Base-by-base conservation (phyloP, 306 rosid species). In the Abrus precatorius region DNA sequence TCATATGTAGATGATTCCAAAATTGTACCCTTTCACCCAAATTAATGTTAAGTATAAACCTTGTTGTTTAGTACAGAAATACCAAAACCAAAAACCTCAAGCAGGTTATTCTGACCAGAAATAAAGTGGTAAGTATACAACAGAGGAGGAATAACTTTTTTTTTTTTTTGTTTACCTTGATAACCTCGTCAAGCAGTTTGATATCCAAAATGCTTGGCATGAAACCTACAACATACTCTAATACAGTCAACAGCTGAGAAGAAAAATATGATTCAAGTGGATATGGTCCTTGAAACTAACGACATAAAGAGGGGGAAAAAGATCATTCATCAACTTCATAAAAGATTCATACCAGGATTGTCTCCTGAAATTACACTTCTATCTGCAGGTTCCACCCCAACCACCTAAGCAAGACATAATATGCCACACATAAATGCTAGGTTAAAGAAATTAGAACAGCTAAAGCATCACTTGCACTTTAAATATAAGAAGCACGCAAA, bases 311-410 rank as follows among this genome's bases (percentile, higher is more conserved):
- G 68, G 40, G 44, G 20, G n/a, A 45, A 40, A 54, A 56, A 47
- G 33, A 14, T 2, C 67, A 52, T 69, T 27, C 71, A 56, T 52
- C 12, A 55, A 74, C 47, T 60, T 74, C 1, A 30, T n/a, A 84
- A 64, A 69, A 49, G 59, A 64, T 70, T 44, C 75, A 50, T 76
- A 92, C 97, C 94, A 59, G 93, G 89, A 86, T 85, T 91, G 69
- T 89, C 97, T 74, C 99, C 99, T 0, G 91, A 90, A 69, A 93
- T 86, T 44, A 91, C 80, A 82, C 97, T 91, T 87, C 95, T 81
- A 48, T 90, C 99, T 7, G 95, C 97, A 75, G 99, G 97, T 85
- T 95, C 97, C 64, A 95, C 99, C 70, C 99, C 97, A 66, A 95
- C 91, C 78, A 92, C 92, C 99, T 95, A 80, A 68, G 69, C 47